These are phyloP conservation scores for Tylopilus rubrobrunneus DNA, from an alignment of 768 basidiomycete genomes.

Conservation along the genomic window DNA sequence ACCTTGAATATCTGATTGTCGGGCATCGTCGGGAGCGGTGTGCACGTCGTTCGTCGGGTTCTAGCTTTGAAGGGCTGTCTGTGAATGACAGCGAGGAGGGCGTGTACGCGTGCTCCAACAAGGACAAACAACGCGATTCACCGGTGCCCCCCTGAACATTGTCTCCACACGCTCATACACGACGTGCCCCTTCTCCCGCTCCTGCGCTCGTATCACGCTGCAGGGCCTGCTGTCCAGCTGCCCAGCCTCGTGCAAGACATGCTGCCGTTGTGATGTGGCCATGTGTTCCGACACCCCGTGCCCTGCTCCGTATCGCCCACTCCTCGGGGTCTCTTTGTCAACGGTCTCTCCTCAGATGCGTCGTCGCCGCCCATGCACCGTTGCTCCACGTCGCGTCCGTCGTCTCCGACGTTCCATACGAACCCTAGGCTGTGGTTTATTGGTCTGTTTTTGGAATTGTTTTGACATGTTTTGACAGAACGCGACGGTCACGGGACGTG, in stretches of 20 bases:
- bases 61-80: conserved; percentile 5
- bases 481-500: conserved; percentile 35
- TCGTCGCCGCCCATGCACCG: neutral
- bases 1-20: conserved; percentile 90
- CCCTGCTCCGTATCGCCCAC: conserved; percentile 9
- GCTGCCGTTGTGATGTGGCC: conserved; percentile 7
- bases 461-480: conserved; percentile 25
- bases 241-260: conserved; percentile 20
- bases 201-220: neutral
- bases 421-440: conserved; percentile 24
- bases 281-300: conserved; percentile 14
- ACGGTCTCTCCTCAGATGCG: neutral
- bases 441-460: conserved; percentile 9
- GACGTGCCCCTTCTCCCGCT: neutral
- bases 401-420: neutral
- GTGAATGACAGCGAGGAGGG: neutral
- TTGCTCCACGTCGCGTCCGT: neutral
- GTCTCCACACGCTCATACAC: neutral
- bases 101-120: conserved; percentile 38
- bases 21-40: conserved; percentile 52
- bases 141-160: conserved; percentile 12
- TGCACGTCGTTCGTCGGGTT: conserved; percentile 10
- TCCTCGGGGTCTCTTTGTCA: neutral
- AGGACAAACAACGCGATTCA: conserved; percentile 37
- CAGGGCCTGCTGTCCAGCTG: neutral